These are phyloP conservation scores for Monilinia polystroma DNA, from an alignment of 2,329 filamentous ascomycete genomes.

Conservation along the genomic window DNA sequence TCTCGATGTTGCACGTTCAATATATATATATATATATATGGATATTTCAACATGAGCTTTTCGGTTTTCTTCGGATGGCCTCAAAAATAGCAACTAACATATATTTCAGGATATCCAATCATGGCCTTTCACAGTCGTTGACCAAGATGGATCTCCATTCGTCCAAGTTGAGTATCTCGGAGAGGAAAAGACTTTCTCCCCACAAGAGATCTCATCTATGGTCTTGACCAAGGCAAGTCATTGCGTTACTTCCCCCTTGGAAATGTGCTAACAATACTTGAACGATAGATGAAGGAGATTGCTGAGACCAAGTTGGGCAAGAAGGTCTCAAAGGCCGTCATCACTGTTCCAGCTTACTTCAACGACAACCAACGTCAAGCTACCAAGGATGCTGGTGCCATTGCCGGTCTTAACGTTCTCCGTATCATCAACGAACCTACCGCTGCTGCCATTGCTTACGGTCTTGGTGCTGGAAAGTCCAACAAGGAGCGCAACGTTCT, in stretches of 20 bases:
- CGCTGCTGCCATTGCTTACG: conserved; percentile 96
- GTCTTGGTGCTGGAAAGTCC: conserved; percentile 90
- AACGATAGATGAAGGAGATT: conserved; percentile 94
- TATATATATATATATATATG: no score
- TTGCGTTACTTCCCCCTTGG: conserved; percentile 6
- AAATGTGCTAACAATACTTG: conserved; percentile 7
- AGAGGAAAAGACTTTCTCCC: conserved; percentile 93
- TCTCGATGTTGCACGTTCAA: background rate
- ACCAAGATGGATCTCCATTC: conserved; percentile 82
- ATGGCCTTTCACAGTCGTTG: conserved; percentile 98
- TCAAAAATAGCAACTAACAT: background rate
- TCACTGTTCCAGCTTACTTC: conserved; percentile 99
- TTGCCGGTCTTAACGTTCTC: conserved; percentile 95
- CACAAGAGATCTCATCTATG: conserved; percentile 99
- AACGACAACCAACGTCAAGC: conserved; percentile 99
- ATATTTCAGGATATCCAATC: conserved; percentile 64
- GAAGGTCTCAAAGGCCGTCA: conserved; percentile 98
- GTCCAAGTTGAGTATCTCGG: conserved; percentile 95
- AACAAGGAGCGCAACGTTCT: conserved; percentile 98
- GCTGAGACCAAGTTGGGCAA: conserved; percentile 97
- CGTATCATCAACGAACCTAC: conserved; percentile 99
- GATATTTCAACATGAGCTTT: background rate
- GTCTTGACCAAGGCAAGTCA: conserved; percentile 84
- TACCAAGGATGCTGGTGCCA: conserved; percentile 98
- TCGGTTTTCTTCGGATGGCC: background rate